These are phyloP conservation scores for Abelmoschus esculentus DNA, from an alignment of 345 rosid species.

Conservation along the genomic window DNA sequence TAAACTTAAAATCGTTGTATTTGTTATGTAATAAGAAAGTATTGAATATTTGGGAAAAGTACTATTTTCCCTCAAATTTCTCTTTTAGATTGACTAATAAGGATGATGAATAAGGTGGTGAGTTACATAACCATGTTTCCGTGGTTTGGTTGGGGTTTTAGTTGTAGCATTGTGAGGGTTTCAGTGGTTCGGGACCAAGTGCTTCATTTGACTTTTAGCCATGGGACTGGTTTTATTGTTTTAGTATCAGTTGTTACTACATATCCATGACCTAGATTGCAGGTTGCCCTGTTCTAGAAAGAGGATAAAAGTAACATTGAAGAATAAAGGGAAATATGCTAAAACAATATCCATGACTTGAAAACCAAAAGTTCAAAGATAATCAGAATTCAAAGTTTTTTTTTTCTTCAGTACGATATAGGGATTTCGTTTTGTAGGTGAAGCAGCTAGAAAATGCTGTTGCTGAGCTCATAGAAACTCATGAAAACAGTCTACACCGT, in stretches of 20 bases:
- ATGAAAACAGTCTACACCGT: constrained; percentile 36
- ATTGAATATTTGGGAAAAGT: neutral
- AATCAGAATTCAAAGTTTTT: neutral
- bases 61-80: neutral
- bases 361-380: neutral
- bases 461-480: constrained; percentile 45
- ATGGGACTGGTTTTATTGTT: neutral
- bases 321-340: neutral
- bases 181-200: neutral
- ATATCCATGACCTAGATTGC: neutral
- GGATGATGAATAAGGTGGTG: neutral
- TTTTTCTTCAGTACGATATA: neutral
- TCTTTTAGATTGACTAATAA: neutral
- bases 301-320: neutral
- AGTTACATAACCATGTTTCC: no score
- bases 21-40: neutral
- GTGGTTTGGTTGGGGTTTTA: no score
- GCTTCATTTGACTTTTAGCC: neutral
- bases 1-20: neutral
- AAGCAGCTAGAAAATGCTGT: constrained; percentile 64
- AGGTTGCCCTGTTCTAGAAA: neutral
- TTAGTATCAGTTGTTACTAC: neutral
- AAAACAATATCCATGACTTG: neutral
- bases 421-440: constrained; percentile 35
- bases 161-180: neutral